Evolutionary conservation across 139 green algal genomes (phyloP).

Genomic region (Chlamydomonas incerta): DNA sequence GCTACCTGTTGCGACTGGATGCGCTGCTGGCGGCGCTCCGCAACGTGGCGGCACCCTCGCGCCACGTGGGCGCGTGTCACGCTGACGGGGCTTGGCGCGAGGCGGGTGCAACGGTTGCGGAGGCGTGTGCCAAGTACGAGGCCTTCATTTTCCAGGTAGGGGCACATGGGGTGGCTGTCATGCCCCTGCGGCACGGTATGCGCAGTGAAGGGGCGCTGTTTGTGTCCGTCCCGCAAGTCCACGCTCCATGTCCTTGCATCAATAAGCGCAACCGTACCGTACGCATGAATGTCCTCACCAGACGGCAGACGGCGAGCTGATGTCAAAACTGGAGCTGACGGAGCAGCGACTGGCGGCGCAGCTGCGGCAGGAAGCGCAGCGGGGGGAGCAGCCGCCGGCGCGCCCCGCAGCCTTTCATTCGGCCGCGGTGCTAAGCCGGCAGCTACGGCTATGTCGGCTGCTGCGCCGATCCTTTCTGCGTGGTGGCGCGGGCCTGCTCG

Average conservation of each 20-base stretch:
- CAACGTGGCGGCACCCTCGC: not conserved
- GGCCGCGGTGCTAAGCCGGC: not conserved
- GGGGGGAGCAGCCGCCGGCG: not conserved
- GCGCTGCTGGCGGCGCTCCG: constrained; percentile 20
- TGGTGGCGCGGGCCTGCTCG: constrained; percentile 9
- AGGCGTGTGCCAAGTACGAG: constrained; percentile 34
- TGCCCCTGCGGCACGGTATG: not conserved
- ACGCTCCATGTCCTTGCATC: too few species aligned
- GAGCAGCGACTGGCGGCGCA: constrained; percentile 5
- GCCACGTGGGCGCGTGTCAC: not conserved
- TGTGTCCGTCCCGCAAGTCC: too few species aligned
- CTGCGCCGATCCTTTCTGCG: constrained; percentile 4
- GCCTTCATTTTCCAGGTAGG: constrained; percentile 25
- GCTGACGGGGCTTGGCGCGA: not conserved
- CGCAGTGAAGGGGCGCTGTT: not conserved
- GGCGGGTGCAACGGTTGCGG: constrained; percentile 9
- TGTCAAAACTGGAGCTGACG: not conserved
- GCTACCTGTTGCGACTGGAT: constrained; percentile 27
- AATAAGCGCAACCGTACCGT: too few species aligned
- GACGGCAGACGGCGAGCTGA: not conserved
- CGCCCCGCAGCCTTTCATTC: not conserved
- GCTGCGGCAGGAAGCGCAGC: not conserved
- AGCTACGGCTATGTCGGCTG: constrained; percentile 17
- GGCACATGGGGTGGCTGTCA: not conserved
- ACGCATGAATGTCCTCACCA: not conserved